These are phyloP conservation scores for Amylocystis lapponica DNA, from an alignment of 768 basidiomycete species.

Conservation along the genomic window DNA sequence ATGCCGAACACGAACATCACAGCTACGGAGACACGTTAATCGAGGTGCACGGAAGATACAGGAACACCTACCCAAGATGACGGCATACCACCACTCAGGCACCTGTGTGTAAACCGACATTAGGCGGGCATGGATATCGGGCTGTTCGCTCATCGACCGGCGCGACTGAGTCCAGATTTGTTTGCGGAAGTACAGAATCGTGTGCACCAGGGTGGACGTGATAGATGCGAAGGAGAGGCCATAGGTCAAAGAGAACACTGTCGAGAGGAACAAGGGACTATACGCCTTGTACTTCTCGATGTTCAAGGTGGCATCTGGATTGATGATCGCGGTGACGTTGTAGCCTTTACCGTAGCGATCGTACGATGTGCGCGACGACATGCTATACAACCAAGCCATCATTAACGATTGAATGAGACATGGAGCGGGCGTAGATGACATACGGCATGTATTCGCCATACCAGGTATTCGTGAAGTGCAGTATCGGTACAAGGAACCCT, in stretches of 20 bases:
- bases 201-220: slow-evolving; percentile 40
- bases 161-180: slow-evolving; percentile 38
- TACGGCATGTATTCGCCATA: slow-evolving; percentile 32
- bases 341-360: slow-evolving; percentile 38
- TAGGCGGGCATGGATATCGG: slow-evolving; percentile 45
- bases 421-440: slow-evolving; percentile 7
- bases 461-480: slow-evolving; percentile 34
- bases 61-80: slow-evolving; percentile 30
- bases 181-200: slow-evolving; percentile 40
- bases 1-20: slow-evolving; percentile 57
- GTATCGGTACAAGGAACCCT: slow-evolving; percentile 36
- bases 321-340: slow-evolving; percentile 37
- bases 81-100: slow-evolving; percentile 48
- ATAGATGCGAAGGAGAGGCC: slow-evolving; percentile 34
- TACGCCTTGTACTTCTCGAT: slow-evolving; percentile 34
- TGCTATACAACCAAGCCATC: slow-evolving; percentile 4
- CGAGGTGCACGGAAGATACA: slow-evolving; percentile 2
- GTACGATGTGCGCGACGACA: slow-evolving; percentile 33
- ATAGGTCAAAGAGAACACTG: slow-evolving; percentile 52
- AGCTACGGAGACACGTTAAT: slow-evolving; percentile 21
- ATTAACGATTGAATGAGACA: background rate
- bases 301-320: slow-evolving; percentile 29
- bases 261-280: slow-evolving; percentile 41
- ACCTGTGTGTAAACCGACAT: slow-evolving; percentile 42
- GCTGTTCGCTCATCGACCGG: slow-evolving; percentile 39